A percentile compares a stretch with the other conserved stretches of the same genome.
phyloP scores from a whole-genome alignment of 169 alveolate species.

The Cryptosporidium tyzzeri region DNA sequence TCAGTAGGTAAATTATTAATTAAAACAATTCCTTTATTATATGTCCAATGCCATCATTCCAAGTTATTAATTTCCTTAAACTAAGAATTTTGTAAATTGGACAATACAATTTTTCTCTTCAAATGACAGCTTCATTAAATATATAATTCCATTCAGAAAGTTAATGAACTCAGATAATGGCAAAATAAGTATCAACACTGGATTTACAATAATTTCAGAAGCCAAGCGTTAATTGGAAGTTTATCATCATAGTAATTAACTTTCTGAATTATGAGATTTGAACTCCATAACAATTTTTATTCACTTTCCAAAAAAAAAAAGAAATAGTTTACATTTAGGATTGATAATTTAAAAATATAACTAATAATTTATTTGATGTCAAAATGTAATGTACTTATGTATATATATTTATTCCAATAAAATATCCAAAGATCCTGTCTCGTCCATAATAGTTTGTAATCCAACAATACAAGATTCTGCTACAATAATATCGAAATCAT shows the following conservation, averaged over 20 bases:
- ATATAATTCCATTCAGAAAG: not conserved
- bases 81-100: slow-evolving; percentile 46
- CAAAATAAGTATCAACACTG: slow-evolving; percentile 43
- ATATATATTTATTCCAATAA: not conserved
- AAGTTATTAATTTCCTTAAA: slow-evolving; percentile 7
- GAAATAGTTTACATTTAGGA: not conserved
- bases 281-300: too few species aligned
- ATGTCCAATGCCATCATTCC: slow-evolving; percentile 56
- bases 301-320: not conserved
- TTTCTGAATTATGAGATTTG: not conserved
- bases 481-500: slow-evolving; percentile 79
- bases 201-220: slow-evolving; percentile 19
- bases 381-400: too few species aligned
- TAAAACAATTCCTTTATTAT: not conserved
- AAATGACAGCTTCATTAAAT: not conserved
- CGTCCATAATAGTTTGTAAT: slow-evolving; percentile 81
- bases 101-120: not conserved
- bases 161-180: slow-evolving; percentile 39
- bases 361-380: too few species aligned
- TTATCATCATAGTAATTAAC: slow-evolving; percentile 49
- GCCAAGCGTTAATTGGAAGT: slow-evolving; percentile 75
- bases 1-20: slow-evolving; percentile 47
- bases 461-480: slow-evolving; percentile 84
- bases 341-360: not conserved
- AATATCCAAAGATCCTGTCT: slow-evolving; percentile 62